These are phyloP conservation scores for Eucalyptus dawsonii DNA, from an alignment of 345 rosid species.

Conservation along the genomic window DNA sequence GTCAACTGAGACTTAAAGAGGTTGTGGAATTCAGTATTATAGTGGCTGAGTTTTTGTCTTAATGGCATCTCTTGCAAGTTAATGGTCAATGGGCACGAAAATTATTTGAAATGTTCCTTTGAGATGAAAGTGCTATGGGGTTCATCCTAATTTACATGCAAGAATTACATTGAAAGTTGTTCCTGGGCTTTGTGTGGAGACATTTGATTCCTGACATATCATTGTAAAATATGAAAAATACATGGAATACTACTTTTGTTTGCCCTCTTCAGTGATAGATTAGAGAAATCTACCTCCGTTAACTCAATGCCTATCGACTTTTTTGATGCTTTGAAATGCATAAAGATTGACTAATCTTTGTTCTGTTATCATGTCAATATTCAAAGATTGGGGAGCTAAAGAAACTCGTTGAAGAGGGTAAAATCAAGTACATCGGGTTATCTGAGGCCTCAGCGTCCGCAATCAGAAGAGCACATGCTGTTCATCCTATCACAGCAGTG, in stretches of 20 bases:
- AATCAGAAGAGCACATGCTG: constrained; percentile 72
- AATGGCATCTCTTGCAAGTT: not conserved
- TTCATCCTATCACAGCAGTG: constrained; percentile 36
- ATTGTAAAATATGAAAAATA: not conserved
- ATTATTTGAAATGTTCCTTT: not conserved
- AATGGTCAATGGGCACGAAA: not conserved
- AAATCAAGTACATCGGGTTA: constrained; percentile 38
- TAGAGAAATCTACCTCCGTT: not conserved
- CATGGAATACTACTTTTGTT: not conserved
- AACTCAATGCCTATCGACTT: not conserved
- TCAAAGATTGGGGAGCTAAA: constrained; percentile 30
- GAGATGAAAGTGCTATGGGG: not conserved
- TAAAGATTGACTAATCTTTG: not conserved
- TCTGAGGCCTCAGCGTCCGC: constrained; percentile 80
- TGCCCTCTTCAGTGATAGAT: not conserved
- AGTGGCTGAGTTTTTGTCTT: not conserved
- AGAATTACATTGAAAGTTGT: not conserved
- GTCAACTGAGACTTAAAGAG: not conserved
- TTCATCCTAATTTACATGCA: not conserved
- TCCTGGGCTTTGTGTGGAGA: not conserved
- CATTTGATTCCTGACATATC: not conserved
- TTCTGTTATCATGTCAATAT: not conserved
- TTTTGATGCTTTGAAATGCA: not conserved
- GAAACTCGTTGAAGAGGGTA: constrained; percentile 66
- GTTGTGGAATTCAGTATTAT: not conserved